A percentile compares a stretch with the other conserved stretches of the same genome.
phyloP scores from a whole-genome alignment of 306 rosid species.

The Cicer pinnatifidum region DNA sequence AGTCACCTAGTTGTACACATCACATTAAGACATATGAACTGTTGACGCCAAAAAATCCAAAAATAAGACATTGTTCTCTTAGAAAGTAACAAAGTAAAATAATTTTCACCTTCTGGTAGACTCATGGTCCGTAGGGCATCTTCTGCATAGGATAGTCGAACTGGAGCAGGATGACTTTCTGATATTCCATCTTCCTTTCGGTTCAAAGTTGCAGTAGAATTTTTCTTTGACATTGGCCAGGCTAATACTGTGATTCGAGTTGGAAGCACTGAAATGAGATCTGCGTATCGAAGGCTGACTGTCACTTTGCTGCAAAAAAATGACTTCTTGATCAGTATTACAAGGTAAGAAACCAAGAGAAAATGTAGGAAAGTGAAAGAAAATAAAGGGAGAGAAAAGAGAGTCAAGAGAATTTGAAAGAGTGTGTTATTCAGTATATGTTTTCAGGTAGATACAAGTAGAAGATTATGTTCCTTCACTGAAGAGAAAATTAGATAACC shows the following conservation, averaged over 20 bases:
- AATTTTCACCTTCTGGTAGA: conserved; percentile 75
- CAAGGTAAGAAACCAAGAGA: conserved; percentile 1
- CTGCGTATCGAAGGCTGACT: conserved; percentile 79
- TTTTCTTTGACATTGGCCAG: conserved; percentile 73
- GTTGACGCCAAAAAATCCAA: neutral
- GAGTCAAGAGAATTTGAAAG: neutral
- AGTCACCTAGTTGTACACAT: conserved; percentile 32
- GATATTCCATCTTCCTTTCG: conserved; percentile 64
- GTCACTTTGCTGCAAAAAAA: conserved; percentile 83
- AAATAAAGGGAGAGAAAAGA: conserved; percentile 4
- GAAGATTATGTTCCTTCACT: neutral
- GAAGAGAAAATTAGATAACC: conserved; percentile 19
- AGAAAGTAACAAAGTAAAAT: conserved; percentile 38
- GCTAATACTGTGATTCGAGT: conserved; percentile 71
- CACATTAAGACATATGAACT: conserved; percentile 11
- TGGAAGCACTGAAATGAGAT: conserved; percentile 79
- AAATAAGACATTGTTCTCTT: neutral
- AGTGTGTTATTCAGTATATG: neutral
- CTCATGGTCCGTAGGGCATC: conserved; percentile 87
- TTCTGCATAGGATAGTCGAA: conserved; percentile 83
- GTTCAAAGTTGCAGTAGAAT: conserved; percentile 46
- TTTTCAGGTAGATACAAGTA: conserved; percentile 3
- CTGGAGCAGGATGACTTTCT: conserved; percentile 58
- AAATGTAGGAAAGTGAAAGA: conserved; percentile 3
- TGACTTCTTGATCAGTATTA: conserved; percentile 41